Percentiles rank a stretch among this genome's conserved stretches.
Conservation (phyloP, 805 yeast species). For the Barnettozyma californica region DNA sequence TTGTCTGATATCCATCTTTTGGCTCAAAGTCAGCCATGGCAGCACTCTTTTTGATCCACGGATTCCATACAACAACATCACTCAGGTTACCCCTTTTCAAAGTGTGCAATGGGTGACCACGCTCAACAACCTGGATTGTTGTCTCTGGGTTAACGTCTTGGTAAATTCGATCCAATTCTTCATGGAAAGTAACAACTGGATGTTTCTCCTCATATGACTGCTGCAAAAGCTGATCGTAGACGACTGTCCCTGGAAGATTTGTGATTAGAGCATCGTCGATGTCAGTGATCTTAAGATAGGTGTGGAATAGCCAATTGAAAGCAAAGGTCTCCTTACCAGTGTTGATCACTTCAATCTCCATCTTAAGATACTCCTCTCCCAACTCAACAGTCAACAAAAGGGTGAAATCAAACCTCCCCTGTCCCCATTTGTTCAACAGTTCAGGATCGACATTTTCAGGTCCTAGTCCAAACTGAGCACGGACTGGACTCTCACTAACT, state of each 20-base stretch:
- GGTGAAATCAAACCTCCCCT: conserved; percentile 59
- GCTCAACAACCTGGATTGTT: conserved; percentile 60
- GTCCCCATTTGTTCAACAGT: conserved; percentile 49
- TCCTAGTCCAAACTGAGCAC: conserved; percentile 86
- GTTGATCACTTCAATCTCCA: conserved; percentile 73
- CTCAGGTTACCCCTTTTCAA: conserved; percentile 57
- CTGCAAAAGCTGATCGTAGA: conserved; percentile 71
- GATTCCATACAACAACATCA: conserved; percentile 93
- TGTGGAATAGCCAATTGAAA: conserved; percentile 94
- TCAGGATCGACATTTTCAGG: conserved; percentile 76
- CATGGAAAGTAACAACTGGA: conserved; percentile 68
- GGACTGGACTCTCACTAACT: conserved; percentile 59
- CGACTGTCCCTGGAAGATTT: conserved; percentile 67
- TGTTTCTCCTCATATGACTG: conserved; percentile 61
- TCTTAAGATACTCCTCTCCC: conserved; percentile 50
- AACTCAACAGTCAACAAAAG: conserved; percentile 65
- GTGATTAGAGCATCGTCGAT: conserved; percentile 72
- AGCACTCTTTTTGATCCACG: conserved; percentile 81
- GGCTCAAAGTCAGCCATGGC: conserved; percentile 90
- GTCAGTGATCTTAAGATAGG: conserved; percentile 73
- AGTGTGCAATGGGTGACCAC: conserved; percentile 67
- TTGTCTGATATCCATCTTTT: conserved; percentile 70
- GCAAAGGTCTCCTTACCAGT: conserved; percentile 59
- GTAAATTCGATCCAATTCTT: conserved; percentile 85
- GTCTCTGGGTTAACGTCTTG: conserved; percentile 50